Conservation (phyloP, 2,329 filamentous ascomycete species). For the Trichoderma sp. region DNA sequence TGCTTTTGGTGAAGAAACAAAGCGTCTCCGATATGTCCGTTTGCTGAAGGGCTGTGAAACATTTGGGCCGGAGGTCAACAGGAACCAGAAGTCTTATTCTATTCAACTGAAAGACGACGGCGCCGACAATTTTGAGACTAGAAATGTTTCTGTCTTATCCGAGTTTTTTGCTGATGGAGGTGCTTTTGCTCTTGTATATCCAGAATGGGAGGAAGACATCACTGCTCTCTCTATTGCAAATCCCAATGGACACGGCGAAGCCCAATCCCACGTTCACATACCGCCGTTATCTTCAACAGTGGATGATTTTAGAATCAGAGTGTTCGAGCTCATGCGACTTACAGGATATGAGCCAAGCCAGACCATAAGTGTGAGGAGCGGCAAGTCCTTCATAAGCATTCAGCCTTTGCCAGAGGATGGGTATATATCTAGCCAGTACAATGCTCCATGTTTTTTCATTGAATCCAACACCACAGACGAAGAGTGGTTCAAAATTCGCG, state of each 20-base stretch:
- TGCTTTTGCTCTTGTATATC: slow-evolving; percentile 14
- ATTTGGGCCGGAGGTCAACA: background rate
- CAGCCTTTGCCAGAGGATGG: slow-evolving; percentile 20
- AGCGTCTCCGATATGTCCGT: slow-evolving; percentile 5
- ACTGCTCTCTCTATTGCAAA: background rate
- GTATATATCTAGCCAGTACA: slow-evolving; percentile 21
- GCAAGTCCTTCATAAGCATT: slow-evolving; percentile 29
- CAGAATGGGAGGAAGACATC: slow-evolving; percentile 19
- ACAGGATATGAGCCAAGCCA: background rate
- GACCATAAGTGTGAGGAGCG: background rate
- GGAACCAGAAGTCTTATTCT: background rate
- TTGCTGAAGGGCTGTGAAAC: slow-evolving; percentile 7
- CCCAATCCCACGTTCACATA: slow-evolving; percentile 1
- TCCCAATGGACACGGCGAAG: background rate
- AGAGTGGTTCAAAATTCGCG: slow-evolving; percentile 36
- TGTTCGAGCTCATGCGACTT: slow-evolving; percentile 21
- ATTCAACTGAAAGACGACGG: slow-evolving; percentile 17
- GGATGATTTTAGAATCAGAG: slow-evolving; percentile 2
- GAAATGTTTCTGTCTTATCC: background rate
- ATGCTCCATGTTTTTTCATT: slow-evolving; percentile 32
- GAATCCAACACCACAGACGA: slow-evolving; percentile 28
- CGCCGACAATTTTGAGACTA: background rate
- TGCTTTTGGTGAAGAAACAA: background rate
- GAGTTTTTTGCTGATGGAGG: background rate
- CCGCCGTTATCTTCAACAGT: slow-evolving; percentile 17